Conservation (phyloP, 1,139 yeast genomes). For the Maudiozyma humilis region DNA sequence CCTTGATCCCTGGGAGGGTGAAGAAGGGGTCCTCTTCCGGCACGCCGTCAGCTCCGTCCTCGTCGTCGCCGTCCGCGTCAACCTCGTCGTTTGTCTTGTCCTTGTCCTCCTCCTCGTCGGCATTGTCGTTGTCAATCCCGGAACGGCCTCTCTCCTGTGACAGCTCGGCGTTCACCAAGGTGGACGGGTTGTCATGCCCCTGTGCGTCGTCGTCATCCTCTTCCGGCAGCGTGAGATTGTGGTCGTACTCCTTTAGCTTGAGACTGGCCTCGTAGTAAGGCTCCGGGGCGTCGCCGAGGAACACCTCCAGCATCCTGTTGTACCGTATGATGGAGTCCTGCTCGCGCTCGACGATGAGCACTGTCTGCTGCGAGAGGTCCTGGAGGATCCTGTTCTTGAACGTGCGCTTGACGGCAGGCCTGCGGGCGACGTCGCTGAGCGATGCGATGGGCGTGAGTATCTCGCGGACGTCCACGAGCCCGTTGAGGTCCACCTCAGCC, state of each 20-base stretch:
- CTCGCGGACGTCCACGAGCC: slow-evolving; percentile 39
- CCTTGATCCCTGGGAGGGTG: slow-evolving; percentile 45
- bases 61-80: slow-evolving; percentile 8
- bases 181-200: no score
- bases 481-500: slow-evolving; percentile 30
- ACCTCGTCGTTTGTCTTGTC: slow-evolving; percentile 32
- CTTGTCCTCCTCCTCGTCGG: slow-evolving; percentile 42
- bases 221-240: slow-evolving; percentile 36
- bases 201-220: no score
- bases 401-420: slow-evolving; percentile 61
- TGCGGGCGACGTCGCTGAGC: slow-evolving; percentile 70
- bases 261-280: slow-evolving; percentile 55
- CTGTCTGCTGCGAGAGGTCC: slow-evolving; percentile 59
- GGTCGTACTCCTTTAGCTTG: slow-evolving; percentile 63
- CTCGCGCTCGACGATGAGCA: slow-evolving; percentile 71
- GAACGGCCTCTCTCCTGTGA: no score
- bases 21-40: slow-evolving; percentile 47
- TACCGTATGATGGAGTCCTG: slow-evolving; percentile 66
- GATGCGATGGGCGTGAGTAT: slow-evolving; percentile 70
- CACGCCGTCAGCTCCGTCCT: background rate
- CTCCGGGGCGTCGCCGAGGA: slow-evolving; percentile 80
- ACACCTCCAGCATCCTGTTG: slow-evolving; percentile 61
- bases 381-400: slow-evolving; percentile 46
- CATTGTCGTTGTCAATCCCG: background rate
- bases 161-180: no score